Conservation (phyloP, 2,329 filamentous ascomycete species). For the Xylariaceae sp. region DNA sequence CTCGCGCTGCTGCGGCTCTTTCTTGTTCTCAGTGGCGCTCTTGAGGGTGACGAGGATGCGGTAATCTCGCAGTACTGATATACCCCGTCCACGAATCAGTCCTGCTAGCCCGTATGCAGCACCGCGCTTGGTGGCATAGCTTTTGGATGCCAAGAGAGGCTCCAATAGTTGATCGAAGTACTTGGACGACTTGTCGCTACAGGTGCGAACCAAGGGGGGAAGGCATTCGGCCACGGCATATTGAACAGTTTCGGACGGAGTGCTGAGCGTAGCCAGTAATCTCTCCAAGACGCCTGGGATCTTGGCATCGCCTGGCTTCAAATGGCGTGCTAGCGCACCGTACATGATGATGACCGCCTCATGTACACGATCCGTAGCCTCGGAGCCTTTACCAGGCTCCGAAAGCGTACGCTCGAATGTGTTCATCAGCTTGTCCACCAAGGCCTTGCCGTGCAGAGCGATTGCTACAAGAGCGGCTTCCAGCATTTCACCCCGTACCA, state of each 20-base stretch:
- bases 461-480: conserved; percentile 81
- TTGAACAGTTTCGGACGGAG: conserved; percentile 93
- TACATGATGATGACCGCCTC: conserved; percentile 98
- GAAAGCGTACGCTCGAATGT: conserved; percentile 87
- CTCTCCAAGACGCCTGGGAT: conserved; percentile 83
- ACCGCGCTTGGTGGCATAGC: conserved; percentile 86
- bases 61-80: conserved; percentile 74
- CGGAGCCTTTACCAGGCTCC: conserved; percentile 72
- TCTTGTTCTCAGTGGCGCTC: conserved; percentile 88
- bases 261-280: conserved; percentile 80
- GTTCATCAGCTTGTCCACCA: conserved; percentile 86
- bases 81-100: conserved; percentile 80
- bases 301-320: conserved; percentile 77
- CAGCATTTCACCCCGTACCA: conserved; percentile 84
- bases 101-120: conserved; percentile 93
- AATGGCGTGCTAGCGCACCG: conserved; percentile 82
- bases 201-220: conserved; percentile 81
- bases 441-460: conserved; percentile 69
- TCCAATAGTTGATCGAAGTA: conserved; percentile 80
- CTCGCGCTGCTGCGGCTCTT: conserved; percentile 81
- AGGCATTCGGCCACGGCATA: conserved; percentile 93
- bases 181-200: conserved; percentile 66
- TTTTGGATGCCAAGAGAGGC: conserved; percentile 78
- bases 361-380: conserved; percentile 82
- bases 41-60: conserved; percentile 78